Evolutionary conservation across 345 rosid genomes (phyloP), one percentile per base, ranked within the genome.

Genomic region (Brassica carinata): DNA sequence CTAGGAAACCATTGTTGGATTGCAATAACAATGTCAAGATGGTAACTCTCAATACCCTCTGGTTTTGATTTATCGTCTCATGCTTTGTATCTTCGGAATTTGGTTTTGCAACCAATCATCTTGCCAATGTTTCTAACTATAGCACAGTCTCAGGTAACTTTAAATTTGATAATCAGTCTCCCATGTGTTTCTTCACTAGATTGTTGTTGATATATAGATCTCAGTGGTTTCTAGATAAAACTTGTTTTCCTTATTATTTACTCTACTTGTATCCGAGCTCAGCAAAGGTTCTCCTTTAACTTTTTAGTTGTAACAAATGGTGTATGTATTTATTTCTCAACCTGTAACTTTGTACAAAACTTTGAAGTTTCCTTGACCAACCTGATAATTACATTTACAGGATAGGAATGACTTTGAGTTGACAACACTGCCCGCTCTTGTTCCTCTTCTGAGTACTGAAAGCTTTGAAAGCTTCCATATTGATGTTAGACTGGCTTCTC

Each of bases 11-110:
- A 14, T 88, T 96, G 87, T 81, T 96, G 64, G 90, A 93, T 78
- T 96, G 98, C 88, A 89, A 93, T 82, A 96, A 96, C 86, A 96
- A 96, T 83, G 95, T 96, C 80, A 93, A 93, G 83, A 96, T 93
- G 98, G 99, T 95, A 93, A 82, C 48, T 70, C 77, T 33, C 5
- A 5, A 71, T 43, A 40, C 48, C 64, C 67, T 23, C 26, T 1
- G 1, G 17, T 45, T 43, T 10, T 43, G 14, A 3, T 14, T 14
- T 68, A 29, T 43, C 2, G 33, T 76, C 69, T 65, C 55, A 7
- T 71, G 43, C 19, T 9, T 11, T 38, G 34, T 70, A 40, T 65
- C 10, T 96, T 81, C 87, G 99, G 89, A 96, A 96, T 87, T 69
- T 90, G 87, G 99, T 96, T 67, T 92, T 96, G 94, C 99, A 96